Conservation (phyloP, 1,139 yeast species). For the Candida sojae region DNA sequence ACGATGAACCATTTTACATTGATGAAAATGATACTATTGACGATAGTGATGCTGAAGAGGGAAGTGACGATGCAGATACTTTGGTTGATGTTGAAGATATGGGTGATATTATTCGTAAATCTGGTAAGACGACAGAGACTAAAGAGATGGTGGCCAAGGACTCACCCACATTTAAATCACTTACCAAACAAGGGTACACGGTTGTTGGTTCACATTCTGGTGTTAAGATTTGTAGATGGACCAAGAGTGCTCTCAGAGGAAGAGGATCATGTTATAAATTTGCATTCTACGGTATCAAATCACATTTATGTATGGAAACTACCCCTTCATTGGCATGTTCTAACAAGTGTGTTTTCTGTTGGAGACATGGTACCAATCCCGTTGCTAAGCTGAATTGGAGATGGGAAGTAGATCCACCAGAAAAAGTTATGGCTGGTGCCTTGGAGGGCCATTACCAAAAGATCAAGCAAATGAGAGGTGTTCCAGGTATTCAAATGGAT, state of each 20-base stretch:
- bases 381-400: slow-evolving; percentile 92
- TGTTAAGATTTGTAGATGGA: slow-evolving; percentile 95
- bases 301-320: slow-evolving; percentile 94
- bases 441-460: slow-evolving; percentile 86
- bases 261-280: slow-evolving; percentile 93
- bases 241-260: slow-evolving; percentile 90
- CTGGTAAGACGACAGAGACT: slow-evolving; percentile 35
- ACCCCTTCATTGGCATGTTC: slow-evolving; percentile 94
- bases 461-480: slow-evolving; percentile 93
- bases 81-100: slow-evolving; percentile 85
- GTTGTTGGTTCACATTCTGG: slow-evolving; percentile 95
- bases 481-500: slow-evolving; percentile 90
- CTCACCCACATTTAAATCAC: slow-evolving; percentile 85
- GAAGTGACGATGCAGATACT: slow-evolving; percentile 45
- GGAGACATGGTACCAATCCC: slow-evolving; percentile 98
- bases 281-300: slow-evolving; percentile 87
- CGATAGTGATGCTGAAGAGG: slow-evolving; percentile 41
- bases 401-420: slow-evolving; percentile 93
- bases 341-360: slow-evolving; percentile 93
- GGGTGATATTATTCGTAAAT: slow-evolving; percentile 58
- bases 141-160: slow-evolving; percentile 90
- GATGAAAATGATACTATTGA: slow-evolving; percentile 44
- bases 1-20: slow-evolving; percentile 63
- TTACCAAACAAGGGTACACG: slow-evolving; percentile 92
- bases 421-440: slow-evolving; percentile 81